These are phyloP conservation scores for Ophiorrhiza pumila DNA, from an alignment of 257 asterid species.

Conservation along the genomic window DNA sequence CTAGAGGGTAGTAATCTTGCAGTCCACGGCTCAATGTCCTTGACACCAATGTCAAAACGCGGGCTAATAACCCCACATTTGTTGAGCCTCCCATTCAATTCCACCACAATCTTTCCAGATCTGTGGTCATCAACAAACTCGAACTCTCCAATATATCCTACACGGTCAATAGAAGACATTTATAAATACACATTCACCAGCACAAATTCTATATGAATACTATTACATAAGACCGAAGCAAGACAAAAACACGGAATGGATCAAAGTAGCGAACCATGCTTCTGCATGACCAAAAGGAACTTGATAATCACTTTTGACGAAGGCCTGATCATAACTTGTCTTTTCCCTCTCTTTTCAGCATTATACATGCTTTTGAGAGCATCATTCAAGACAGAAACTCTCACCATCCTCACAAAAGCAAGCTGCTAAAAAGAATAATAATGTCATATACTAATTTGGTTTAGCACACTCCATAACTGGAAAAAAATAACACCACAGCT, in stretches of 20 bases:
- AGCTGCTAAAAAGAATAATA: neutral
- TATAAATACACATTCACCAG: neutral
- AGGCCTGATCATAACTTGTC: constrained; percentile 38
- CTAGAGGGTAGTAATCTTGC: constrained; percentile 40
- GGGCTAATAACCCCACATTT: constrained; percentile 44
- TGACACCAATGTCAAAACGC: constrained; percentile 37
- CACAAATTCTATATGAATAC: neutral
- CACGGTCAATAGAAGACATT: neutral
- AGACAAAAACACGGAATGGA: neutral
- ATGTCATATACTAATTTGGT: neutral
- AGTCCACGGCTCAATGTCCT: constrained; percentile 41
- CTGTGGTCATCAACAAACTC: constrained; percentile 41
- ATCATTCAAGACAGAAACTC: constrained; percentile 36
- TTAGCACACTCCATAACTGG: neutral
- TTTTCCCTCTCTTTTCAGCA: constrained; percentile 37
- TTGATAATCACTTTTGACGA: constrained; percentile 38
- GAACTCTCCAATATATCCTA: constrained; percentile 37
- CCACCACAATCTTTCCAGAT: constrained; percentile 42
- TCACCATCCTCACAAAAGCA: constrained; percentile 25
- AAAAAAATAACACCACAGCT: neutral
- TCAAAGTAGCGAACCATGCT: constrained; percentile 37
- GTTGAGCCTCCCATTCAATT: constrained; percentile 36
- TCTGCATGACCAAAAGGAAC: constrained; percentile 40
- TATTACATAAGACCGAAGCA: neutral
- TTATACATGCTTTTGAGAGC: constrained; percentile 43